Evolutionary conservation across 805 yeast genomes (phyloP), one percentile per base, ranked within the genome.

Genomic region (Monosporozyma aquatica): DNA sequence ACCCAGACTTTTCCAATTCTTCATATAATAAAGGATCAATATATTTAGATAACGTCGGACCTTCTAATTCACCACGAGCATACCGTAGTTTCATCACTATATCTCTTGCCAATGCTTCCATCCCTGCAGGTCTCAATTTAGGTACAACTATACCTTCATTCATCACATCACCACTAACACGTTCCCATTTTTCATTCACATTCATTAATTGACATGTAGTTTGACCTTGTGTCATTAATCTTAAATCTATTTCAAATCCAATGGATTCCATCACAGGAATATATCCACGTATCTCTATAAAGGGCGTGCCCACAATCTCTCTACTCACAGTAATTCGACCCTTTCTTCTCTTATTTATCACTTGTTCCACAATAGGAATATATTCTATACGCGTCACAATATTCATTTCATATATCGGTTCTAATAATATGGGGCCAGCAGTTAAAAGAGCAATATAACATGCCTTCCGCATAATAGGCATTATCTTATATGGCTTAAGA

Each of bases 121-220:
- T 62, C 5, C 82, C 80, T 1, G 92, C 95, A 0, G 95, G 85
- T 50, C 77, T 78, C 57, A 90, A 68, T 33, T 79, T 71, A 5
- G 87, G 87, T 30, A 87, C 71, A 38, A 63, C 65, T 14, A 75
- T 74, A 25, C 75, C 72, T 18, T 66, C 64, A 58, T 90, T 95
- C 52, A 90, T 55, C 7, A 97, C 97, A 64, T 90, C 87, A 0
- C 98, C 98, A 2, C 95, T 95, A 1, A 85, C 94, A 3, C 68
- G 61, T 17, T 74, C 72, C 95, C 96, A 92, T 8, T 52, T 55
- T 29, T 55, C 54, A 43, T 70, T 72, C 43, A 71, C 71, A 60
- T 59, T 2, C 86, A 72, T 72, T 47, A 82, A 57, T 37, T 75
- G 75, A 37, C 87, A 76, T 69, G 76, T 70, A 0, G 92, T 89